These are phyloP conservation scores for Cercospora sp. DNA, from an alignment of 2,329 filamentous ascomycete genomes.

Conservation along the genomic window DNA sequence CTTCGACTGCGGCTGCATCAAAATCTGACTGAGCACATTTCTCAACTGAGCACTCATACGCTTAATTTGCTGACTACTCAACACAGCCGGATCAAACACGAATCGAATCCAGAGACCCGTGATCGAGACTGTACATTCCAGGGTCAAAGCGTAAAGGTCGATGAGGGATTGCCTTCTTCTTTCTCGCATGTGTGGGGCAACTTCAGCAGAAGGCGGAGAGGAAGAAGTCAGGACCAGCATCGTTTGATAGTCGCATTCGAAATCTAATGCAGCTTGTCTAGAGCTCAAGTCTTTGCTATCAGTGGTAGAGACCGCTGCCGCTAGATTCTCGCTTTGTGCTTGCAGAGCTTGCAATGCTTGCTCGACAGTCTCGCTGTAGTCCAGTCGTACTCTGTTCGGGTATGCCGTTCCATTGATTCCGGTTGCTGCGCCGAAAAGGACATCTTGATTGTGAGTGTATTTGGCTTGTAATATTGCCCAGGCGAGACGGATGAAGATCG, in stretches of 20 bases:
- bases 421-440: constrained; percentile 19
- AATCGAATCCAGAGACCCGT: constrained; percentile 11
- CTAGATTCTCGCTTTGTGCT: constrained; percentile 1
- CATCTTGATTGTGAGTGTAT: constrained; percentile 15
- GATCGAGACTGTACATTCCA: constrained; percentile 16
- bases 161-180: constrained; percentile 6
- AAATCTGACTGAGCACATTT: constrained; percentile 17
- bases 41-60: constrained; percentile 12
- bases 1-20: constrained; percentile 15
- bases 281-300: background rate
- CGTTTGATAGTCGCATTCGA: constrained; percentile 57
- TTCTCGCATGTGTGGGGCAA: background rate
- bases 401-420: constrained; percentile 9
- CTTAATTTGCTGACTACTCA: constrained; percentile 9
- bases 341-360: constrained; percentile 1
- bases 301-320: background rate
- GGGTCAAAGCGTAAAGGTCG: constrained; percentile 5
- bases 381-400: constrained; percentile 1
- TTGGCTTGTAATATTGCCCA: constrained; percentile 20
- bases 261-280: background rate
- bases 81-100: constrained; percentile 11
- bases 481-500: constrained; percentile 16
- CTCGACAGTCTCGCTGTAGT: background rate
- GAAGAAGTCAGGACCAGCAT: constrained; percentile 43
- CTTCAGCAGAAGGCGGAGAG: background rate